phyloP scores from a whole-genome alignment of 805 yeast species.

The Pichia insulana region DNA sequence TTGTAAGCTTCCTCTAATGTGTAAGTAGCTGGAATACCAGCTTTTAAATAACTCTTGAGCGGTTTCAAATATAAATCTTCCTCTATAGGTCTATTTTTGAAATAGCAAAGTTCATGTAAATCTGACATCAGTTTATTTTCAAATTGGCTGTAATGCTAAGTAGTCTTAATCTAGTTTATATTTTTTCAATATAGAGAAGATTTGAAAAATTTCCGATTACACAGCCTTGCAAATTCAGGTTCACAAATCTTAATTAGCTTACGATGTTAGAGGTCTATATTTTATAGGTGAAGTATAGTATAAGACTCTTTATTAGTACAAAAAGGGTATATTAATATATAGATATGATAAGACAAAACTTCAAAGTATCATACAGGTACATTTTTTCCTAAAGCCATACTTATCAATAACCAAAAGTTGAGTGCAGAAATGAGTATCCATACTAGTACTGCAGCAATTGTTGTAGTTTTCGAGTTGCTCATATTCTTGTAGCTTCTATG shows the following conservation, averaged over 20 bases:
- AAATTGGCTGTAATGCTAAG: background rate
- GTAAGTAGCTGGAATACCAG: conserved; percentile 77
- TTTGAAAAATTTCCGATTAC: too few species aligned
- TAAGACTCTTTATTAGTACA: too few species aligned
- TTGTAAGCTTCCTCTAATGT: conserved; percentile 70
- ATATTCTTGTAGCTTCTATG: conserved; percentile 40
- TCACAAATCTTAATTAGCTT: too few species aligned
- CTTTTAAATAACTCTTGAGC: conserved; percentile 39
- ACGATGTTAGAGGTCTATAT: too few species aligned
- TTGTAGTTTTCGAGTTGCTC: conserved; percentile 54
- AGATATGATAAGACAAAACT: background rate
- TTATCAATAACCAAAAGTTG: conserved; percentile 56
- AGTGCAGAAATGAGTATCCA: conserved; percentile 68
- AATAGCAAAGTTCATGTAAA: conserved; percentile 54
- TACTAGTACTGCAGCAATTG: conserved; percentile 45
- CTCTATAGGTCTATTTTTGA: conserved; percentile 43
- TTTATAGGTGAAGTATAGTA: too few species aligned
- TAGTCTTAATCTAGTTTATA: too few species aligned
- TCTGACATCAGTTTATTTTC: conserved; percentile 45
- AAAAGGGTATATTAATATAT: background rate
- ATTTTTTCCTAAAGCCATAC: conserved; percentile 28
- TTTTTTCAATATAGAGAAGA: too few species aligned
- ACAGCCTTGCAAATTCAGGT: too few species aligned
- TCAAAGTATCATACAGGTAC: conserved; percentile 20
- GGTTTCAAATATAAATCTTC: conserved; percentile 32